Conservation (phyloP, 768 basidiomycete species). For the Podaxis sp. region DNA sequence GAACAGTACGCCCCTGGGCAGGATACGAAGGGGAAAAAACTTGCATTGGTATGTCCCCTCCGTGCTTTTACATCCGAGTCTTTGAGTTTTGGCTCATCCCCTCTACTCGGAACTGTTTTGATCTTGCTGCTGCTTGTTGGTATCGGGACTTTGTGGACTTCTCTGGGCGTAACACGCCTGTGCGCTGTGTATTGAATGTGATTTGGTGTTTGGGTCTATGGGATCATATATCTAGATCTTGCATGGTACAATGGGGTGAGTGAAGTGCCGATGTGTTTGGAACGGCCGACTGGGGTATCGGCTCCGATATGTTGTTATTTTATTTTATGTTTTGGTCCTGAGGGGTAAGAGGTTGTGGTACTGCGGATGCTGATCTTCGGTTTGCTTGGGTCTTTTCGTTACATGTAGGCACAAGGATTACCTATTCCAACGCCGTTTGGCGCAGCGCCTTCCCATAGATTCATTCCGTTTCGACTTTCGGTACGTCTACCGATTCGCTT, state of each 20-base stretch:
- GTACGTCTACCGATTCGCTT: constrained; percentile 33
- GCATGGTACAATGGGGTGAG: constrained; percentile 77
- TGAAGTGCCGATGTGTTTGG: constrained; percentile 17
- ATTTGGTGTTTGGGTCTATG: not conserved
- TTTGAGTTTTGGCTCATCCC: not conserved
- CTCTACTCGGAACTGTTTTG: not conserved
- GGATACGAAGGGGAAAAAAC: constrained; percentile 51
- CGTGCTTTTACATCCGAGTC: not conserved
- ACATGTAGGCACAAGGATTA: constrained; percentile 78
- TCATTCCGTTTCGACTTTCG: constrained; percentile 88
- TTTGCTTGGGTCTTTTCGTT: not conserved
- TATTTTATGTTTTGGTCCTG: too few species aligned
- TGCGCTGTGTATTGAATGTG: not conserved
- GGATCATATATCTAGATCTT: constrained; percentile 47
- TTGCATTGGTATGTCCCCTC: constrained; percentile 55
- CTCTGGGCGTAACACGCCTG: too few species aligned
- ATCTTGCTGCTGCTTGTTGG: too few species aligned
- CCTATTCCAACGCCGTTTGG: constrained; percentile 72
- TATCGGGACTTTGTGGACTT: too few species aligned
- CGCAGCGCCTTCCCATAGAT: constrained; percentile 60
- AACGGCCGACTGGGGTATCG: not conserved
- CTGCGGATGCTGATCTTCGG: not conserved
- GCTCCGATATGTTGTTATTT: not conserved
- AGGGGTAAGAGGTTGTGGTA: too few species aligned
- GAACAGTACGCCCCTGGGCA: constrained; percentile 51